phyloP scores from a whole-genome alignment of 306 rosid species.

The Nissolia schottii region DNA sequence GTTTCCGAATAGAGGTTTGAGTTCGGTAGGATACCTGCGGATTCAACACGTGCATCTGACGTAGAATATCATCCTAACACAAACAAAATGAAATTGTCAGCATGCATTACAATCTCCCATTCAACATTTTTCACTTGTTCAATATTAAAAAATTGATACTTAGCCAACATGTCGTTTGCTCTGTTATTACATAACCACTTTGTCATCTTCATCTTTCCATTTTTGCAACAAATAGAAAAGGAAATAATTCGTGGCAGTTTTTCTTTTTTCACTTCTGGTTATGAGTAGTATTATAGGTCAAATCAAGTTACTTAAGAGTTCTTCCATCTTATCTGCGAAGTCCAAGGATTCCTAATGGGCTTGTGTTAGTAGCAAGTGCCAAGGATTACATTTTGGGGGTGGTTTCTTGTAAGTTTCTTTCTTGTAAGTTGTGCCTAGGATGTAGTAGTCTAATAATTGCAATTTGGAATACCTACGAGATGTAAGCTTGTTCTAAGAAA shows the following conservation, averaged over 20 bases:
- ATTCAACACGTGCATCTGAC: conserved; percentile 73
- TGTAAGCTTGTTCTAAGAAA: neutral
- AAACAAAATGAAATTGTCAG: conserved; percentile 3
- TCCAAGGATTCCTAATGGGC: neutral
- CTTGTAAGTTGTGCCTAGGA: neutral
- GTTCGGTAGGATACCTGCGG: conserved; percentile 62
- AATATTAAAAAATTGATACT: neutral
- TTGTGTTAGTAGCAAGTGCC: neutral
- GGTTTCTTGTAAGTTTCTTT: neutral
- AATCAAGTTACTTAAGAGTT: neutral
- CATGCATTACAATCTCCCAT: neutral
- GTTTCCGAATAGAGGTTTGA: conserved; percentile 12
- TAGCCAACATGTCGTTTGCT: neutral
- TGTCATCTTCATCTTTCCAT: neutral
- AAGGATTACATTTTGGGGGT: neutral
- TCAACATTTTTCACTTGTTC: neutral
- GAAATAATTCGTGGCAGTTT: neutral
- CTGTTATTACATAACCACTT: neutral
- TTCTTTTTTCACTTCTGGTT: neutral
- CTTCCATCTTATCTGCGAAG: neutral
- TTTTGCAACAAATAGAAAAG: neutral
- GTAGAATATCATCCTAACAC: conserved; percentile 66
- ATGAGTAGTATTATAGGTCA: neutral
- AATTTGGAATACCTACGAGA: neutral
- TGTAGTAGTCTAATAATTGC: neutral